These are phyloP conservation scores for Coemansia sp. DNA, from an alignment of 192 early-diverging fungal species.

Conservation along the genomic window DNA sequence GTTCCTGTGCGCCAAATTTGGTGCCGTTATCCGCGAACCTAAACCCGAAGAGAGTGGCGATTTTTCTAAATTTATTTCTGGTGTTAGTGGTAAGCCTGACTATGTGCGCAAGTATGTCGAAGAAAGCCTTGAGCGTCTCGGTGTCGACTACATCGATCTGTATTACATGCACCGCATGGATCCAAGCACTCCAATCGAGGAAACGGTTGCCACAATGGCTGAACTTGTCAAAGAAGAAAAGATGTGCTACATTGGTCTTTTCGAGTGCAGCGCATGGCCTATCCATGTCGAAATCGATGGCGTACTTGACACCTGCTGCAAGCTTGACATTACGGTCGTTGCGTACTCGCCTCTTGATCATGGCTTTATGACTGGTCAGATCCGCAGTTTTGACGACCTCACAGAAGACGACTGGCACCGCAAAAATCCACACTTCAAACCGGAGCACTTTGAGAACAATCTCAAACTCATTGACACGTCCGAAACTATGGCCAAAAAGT, in stretches of 20 bases:
- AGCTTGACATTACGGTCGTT: constrained; percentile 69
- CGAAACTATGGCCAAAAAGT: constrained; percentile 53
- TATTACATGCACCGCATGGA: constrained; percentile 68
- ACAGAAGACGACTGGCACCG: constrained; percentile 56
- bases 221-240: constrained; percentile 69
- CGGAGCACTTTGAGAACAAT: constrained; percentile 62
- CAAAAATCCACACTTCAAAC: constrained; percentile 58
- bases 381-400: constrained; percentile 58
- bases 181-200: constrained; percentile 57
- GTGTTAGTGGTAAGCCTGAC: constrained; percentile 47
- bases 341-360: constrained; percentile 72
- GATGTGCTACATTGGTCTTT: constrained; percentile 60
- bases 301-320: constrained; percentile 66
- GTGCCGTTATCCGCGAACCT: constrained; percentile 11
- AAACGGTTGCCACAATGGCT: constrained; percentile 64
- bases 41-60: constrained; percentile 25
- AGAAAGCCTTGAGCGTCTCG: too few species aligned
- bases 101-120: too few species aligned
- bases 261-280: constrained; percentile 63
- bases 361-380: constrained; percentile 70
- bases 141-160: constrained; percentile 63
- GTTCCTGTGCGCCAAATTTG: constrained; percentile 67
- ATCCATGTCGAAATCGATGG: constrained; percentile 66
- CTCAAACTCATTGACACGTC: constrained; percentile 57
- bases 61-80: constrained; percentile 13